Base-by-base conservation (phyloP, 164 flowering plant genomes). In the Kingdonia uniflora region DNA sequence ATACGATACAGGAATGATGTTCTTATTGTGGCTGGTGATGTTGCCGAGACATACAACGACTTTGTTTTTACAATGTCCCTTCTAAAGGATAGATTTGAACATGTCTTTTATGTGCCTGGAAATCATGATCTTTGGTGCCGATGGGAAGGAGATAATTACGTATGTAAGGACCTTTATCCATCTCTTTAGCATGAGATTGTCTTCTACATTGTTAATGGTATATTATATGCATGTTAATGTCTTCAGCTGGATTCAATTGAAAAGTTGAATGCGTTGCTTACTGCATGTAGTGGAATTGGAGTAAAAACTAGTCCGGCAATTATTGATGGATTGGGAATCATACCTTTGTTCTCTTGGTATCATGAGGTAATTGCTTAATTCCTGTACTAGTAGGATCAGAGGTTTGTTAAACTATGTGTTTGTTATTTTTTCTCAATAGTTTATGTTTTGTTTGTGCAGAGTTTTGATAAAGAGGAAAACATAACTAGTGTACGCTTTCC, bases 91-190 rank as follows among this genome's bases (percentile, higher is more conserved):
- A 68, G 74, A 46, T 87, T 87, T 55, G 49, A 69, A 33, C 74
- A 70, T 63, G 87, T 82, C 24, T 78, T 88, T 57, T 82, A 15
- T 66, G 82, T 82, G 33, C 90, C 90, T 49, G 90, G 90, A 42
- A 82, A 82, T 62, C 90, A 82, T 59, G 87, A 84, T 57, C 75
- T 84, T 44, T 84, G 92, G 90, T 78, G 84, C 65, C 85, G 90
- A 15, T 17, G 67, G 16, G 76, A 81, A 61, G 67, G 52, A 41
- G 71, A 71, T 33, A 46, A 67, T 49, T 67, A 71, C 15, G 60
- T 56, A 69, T 15, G 61, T 38, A 48, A 76, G 77, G 0, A 54
- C 17, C 11, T 59, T 55, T 6, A 43, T 12, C 17, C 42, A n/a
- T 5, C 26, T 21, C 35, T 8, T 5, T 26, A 6, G 42, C 8